Base-by-base conservation (phyloP, 768 basidiomycete genomes). In the Boletales sp. region DNA sequence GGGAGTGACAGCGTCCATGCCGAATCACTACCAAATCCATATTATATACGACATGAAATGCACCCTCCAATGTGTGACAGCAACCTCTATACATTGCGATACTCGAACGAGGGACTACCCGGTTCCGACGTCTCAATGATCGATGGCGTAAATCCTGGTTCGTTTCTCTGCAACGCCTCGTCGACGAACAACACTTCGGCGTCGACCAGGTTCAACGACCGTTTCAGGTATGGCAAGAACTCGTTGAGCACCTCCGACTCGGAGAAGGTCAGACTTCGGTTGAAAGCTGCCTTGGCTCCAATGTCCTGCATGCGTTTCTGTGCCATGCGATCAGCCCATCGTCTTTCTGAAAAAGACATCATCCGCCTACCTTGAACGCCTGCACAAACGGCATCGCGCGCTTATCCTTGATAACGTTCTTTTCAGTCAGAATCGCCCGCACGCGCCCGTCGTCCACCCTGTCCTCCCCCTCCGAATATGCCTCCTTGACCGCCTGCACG, bases 371-470 rank as follows among this genome's bases (percentile, higher is more conserved):
- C 85, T 96, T 94, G 84, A 97, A 89, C 30, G 77, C 72, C 51
- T 95, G 90, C 41, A 94, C 82, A 71, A 95, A 97, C 7, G 94
- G 94, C 95, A 97, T 98, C 37, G 80, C 80, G 38, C 85, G 82
- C 75, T 98, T 98, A 72, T 98, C 93, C 78, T 96, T 97, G 72
- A 94, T 85, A 66, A 97, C 65, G 5, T 90, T 93, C 18, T 75
- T 77, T 64, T 81, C 75, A 9, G 76, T 77, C 65, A 98, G 65
- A 57, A 80, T 57, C 59, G 82, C 74, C 66, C 84, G 79, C 44
- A 94, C 81, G 66, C 83, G 85, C 34, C 72, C 82, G 63, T 97
- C 94, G 62, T 99, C 90, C 32, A 97, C 86, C 57, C 75, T 79
- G 50, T 82, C 78, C 25, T 72, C 72, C 47, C 72, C 70, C 47